These are phyloP conservation scores for Cyberlindnera euphorbiae DNA, from an alignment of 805 yeast species.

Conservation along the genomic window DNA sequence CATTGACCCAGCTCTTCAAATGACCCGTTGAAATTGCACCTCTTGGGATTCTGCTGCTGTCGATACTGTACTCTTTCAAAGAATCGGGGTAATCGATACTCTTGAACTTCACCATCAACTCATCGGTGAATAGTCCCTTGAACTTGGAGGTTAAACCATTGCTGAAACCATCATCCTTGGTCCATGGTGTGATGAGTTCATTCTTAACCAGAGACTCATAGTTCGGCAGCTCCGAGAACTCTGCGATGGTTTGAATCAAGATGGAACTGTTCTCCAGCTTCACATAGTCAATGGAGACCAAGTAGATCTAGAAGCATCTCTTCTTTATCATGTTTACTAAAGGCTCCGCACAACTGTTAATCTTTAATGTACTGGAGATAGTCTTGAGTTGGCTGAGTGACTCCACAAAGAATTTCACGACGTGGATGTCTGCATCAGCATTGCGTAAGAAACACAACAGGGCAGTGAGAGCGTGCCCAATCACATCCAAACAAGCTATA, in stretches of 20 bases:
- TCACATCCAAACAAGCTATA: conserved; percentile 40
- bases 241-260: conserved; percentile 34
- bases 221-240: conserved; percentile 37
- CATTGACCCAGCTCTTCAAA: conserved; percentile 29
- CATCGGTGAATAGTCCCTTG: conserved; percentile 31
- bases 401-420: conserved; percentile 44
- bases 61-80: conserved; percentile 18
- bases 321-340: conserved; percentile 32
- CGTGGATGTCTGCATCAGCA: conserved; percentile 37
- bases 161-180: conserved; percentile 36
- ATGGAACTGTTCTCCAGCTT: conserved; percentile 24
- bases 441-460: conserved; percentile 44
- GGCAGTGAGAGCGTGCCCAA: conserved; percentile 56
- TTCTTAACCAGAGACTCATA: conserved; percentile 13
- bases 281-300: conserved; percentile 26
- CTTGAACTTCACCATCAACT: conserved; percentile 29
- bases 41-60: conserved; percentile 13
- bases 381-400: conserved; percentile 20
- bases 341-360: conserved; percentile 1
- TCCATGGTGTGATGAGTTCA: conserved; percentile 16
- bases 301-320: conserved; percentile 42
- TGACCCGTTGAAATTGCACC: conserved; percentile 29
- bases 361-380: conserved; percentile 10
- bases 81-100: conserved; percentile 2
- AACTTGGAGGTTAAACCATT: conserved; percentile 54